Evolutionary conservation across 805 yeast genomes (phyloP), one percentile per base, ranked within the genome.

Genomic region (Metschnikowia bowlesiae): DNA sequence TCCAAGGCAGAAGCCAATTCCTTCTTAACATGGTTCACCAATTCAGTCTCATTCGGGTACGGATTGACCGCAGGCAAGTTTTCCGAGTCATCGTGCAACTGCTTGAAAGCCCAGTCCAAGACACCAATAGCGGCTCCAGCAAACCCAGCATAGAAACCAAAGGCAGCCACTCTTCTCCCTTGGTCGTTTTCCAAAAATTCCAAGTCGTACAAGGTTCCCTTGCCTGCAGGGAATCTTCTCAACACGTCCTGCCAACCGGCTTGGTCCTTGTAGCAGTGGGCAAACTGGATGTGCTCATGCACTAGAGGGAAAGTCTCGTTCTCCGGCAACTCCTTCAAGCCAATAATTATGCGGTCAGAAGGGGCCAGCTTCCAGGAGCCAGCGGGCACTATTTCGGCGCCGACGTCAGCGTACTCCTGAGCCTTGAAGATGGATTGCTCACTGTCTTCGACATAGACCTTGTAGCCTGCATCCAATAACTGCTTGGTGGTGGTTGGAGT

Each of bases 111-210:
- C 97, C 98, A 94, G 70, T 90, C 96, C 68, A 82, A 82, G 46
- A 92, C 77, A 62, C 99, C 99, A 49, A 94, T 73, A 33, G 99
- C 99, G 34, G 99, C 99, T 63, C 99, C 99, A 6, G 98, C 99
- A 68, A 94, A 94, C n/a, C 99, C 99, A 41, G 99, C 99, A 69
- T 92, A 92, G 77, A 82, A 94, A n/a, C 99, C 99, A 67, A 94
- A 94, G 8, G 99, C 99, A 41, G 99, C 99, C 30, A 94, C 99
- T 73, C 99, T 87, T 78, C 99, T 87, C 34, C 98, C 98, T 64
- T 82, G 84, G 61, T 87, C 97, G 67, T 94, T 89, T 69, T 88
- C 95, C 67, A 94, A 76, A 66, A 94, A 94, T 74, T 94, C 99
- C 58, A 94, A 76, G 68, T 94, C 99, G 67, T 94, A 94, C 58